phyloP scores from a whole-genome alignment of 2,329 filamentous ascomycete genomes.

The Ceratocystis lukuohia region DNA sequence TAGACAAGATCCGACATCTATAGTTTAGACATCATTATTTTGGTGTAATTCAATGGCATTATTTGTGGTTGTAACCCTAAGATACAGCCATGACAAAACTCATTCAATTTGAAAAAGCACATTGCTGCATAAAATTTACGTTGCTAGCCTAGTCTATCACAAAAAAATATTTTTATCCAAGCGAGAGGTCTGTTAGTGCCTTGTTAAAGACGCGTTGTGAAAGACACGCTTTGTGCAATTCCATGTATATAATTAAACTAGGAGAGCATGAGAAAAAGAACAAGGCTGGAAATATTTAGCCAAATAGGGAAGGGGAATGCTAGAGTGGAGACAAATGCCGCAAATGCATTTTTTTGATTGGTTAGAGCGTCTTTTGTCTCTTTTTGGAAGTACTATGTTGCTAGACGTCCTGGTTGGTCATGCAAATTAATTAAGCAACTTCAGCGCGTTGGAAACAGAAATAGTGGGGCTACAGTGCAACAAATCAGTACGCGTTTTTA shows the following conservation, averaged over 20 bases:
- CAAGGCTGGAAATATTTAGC: neutral
- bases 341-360: slow-evolving; percentile 14
- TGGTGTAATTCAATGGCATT: too few species aligned
- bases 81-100: too few species aligned
- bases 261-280: neutral
- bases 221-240: too few species aligned
- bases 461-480: neutral
- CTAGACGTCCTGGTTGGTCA: neutral
- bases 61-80: too few species aligned
- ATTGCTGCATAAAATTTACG: too few species aligned
- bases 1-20: too few species aligned
- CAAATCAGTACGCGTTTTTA: slow-evolving; percentile 6
- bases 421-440: neutral
- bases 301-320: neutral
- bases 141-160: too few species aligned
- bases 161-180: too few species aligned
- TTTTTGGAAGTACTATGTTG: slow-evolving; percentile 1
- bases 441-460: neutral
- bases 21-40: too few species aligned
- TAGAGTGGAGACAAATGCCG: neutral
- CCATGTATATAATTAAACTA: too few species aligned
- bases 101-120: too few species aligned
- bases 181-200: too few species aligned
- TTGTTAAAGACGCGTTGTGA: neutral
- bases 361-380: neutral